Base-by-base conservation (phyloP, 371 early-diverging fungal species). In the Syncephalastrum contaminatum region DNA sequence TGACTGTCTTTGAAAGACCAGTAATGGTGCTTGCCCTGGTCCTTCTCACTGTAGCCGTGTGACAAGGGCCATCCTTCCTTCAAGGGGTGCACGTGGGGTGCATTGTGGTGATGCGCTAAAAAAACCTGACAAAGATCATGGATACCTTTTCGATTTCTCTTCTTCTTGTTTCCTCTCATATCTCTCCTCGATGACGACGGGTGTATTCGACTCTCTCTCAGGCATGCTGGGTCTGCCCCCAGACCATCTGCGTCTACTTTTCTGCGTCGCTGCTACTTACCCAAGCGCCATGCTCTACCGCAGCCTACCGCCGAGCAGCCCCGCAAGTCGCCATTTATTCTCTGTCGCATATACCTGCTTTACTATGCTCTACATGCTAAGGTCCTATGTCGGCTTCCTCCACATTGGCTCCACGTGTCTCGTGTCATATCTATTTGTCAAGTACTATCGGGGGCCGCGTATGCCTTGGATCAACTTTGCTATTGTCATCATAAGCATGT, bases 401-500 rank as follows among this genome's bases (percentile, higher is more conserved):
- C 91, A 90, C 49, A 69, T 93, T n/a, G 44, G 82, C 1, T 48
- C 66, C n/a, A 75, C 80, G 21, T 62, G 84, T 13, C 53, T 88
- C 5, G 66, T 79, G 13, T 79, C 84, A 14, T 93, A 86, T 66
- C 39, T 71, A 5, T 58, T 90, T 20, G 71, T 84, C 60, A 69
- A 66, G 0, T 60, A 56, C 22, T 69, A 75, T 24, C 59, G 69
- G 52, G 70, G 74, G 4, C 73, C 69, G 12, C 76, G 72, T 58
- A 87, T 75, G 24, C 88, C 94, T 1, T 67, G 79, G 56, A 56
- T 86, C 6, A 89, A 90, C 43, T 92, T 93, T 69, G 56, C 80
- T 3, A 65, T 80, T 25, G 83, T 85, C 4, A 87, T 96, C 89
- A 57, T 62, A 27, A 93, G 93, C 62, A 82, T 96, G 87, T 82